These are phyloP conservation scores for Echium plantagineum DNA, from an alignment of 257 asterid genomes.

Conservation along the genomic window DNA sequence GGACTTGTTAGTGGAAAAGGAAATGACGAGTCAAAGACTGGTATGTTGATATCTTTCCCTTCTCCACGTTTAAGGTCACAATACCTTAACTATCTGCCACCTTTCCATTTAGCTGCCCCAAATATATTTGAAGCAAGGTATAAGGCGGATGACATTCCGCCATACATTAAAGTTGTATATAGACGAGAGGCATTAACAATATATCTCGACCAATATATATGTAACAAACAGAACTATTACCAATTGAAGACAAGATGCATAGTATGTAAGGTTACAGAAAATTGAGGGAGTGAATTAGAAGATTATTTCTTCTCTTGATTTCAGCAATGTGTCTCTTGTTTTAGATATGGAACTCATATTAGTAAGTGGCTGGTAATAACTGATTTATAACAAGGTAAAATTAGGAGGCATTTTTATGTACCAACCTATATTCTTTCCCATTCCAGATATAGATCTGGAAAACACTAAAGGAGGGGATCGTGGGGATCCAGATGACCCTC, in stretches of 20 bases:
- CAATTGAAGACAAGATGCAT: too few species aligned
- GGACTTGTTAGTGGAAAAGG: conserved; percentile 17
- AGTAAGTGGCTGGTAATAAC: neutral
- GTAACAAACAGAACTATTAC: too few species aligned
- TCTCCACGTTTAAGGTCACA: neutral
- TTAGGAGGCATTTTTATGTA: too few species aligned
- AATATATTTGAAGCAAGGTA: neutral
- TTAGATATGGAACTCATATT: neutral
- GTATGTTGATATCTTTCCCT: conserved; percentile 18
- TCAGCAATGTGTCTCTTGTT: too few species aligned
- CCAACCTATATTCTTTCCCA: conserved; percentile 5
- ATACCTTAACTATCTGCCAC: neutral
- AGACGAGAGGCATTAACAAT: too few species aligned
- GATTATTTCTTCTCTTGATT: too few species aligned
- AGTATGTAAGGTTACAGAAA: too few species aligned
- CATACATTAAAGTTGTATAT: neutral
- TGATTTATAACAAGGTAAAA: neutral
- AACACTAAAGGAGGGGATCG: conserved; percentile 20
- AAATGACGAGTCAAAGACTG: conserved; percentile 25
- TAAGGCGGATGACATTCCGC: neutral
- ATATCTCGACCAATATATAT: too few species aligned
- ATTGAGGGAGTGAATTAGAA: too few species aligned
- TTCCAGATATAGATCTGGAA: conserved; percentile 31
- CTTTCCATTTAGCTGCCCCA: neutral
- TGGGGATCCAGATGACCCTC: conserved; percentile 75